Conservation (phyloP, 129 eudicot genomes). For the Scalesia atractyloides region DNA sequence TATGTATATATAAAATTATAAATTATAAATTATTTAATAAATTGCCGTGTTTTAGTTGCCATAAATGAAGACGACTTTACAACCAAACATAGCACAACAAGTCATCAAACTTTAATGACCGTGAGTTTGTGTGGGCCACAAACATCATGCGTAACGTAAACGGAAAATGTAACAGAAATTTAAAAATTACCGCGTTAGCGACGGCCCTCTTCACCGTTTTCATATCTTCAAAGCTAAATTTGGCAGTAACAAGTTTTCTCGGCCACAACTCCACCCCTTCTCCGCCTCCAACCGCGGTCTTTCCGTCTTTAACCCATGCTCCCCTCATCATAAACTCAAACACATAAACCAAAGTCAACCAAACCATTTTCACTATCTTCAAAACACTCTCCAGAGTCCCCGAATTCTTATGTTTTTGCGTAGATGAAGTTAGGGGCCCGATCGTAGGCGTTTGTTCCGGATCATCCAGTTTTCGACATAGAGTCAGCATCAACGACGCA, state of each 20-base stretch:
- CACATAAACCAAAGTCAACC: conserved; percentile 51
- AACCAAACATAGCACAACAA: too few relatives aligned
- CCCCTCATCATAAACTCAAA: conserved; percentile 47
- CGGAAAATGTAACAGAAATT: conserved; percentile 4
- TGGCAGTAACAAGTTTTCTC: conserved; percentile 65
- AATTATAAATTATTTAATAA: too few relatives aligned
- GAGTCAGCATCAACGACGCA: conserved; percentile 60
- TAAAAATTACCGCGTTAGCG: conserved; percentile 49
- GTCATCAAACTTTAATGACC: too few relatives aligned
- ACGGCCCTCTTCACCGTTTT: conserved; percentile 63
- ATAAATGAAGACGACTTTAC: too few relatives aligned
- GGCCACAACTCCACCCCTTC: conserved; percentile 92
- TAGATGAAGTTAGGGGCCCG: conserved; percentile 13
- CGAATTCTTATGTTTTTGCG: neutral
- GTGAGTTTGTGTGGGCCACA: too few relatives aligned
- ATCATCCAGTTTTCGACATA: conserved; percentile 46
- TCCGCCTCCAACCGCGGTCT: conserved; percentile 63
- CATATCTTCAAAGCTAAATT: conserved; percentile 66
- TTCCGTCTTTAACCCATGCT: conserved; percentile 50
- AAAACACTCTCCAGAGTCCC: conserved; percentile 10
- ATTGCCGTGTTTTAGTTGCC: too few relatives aligned
- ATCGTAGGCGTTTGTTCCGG: conserved; percentile 43
- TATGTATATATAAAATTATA: too few relatives aligned
- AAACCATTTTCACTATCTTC: conserved; percentile 37
- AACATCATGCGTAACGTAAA: too few relatives aligned